Evolutionary conservation across 257 asterid genomes (phyloP).

Genomic region (Jasminum sambac): DNA sequence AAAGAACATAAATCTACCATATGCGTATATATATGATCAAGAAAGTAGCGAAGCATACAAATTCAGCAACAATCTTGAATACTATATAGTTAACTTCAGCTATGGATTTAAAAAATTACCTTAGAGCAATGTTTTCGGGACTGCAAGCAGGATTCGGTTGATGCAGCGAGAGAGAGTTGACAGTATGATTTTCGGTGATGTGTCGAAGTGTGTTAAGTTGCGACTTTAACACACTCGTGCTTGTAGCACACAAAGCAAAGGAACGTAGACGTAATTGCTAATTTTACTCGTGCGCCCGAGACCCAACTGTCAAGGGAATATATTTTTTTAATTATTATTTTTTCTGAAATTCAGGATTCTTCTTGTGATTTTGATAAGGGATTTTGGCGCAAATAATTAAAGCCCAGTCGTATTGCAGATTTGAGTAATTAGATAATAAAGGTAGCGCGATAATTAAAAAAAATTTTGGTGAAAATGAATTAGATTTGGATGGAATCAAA

Average conservation of each 20-base stretch:
- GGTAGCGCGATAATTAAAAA: no score
- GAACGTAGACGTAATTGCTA: not conserved
- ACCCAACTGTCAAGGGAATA: no score
- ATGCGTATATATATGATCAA: constrained; percentile 17
- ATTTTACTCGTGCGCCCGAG: no score
- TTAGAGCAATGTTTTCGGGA: constrained; percentile 31
- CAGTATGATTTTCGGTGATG: not conserved
- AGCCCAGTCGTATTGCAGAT: no score
- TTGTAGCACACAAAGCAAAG: not conserved
- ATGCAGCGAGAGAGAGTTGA: constrained; percentile 28
- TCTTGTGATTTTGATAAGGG: no score
- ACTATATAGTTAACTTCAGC: constrained; percentile 14
- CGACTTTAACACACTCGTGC: not conserved
- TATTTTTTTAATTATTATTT: no score
- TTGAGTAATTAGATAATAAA: no score
- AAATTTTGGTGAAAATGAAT: no score
- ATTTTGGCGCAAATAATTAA: no score
- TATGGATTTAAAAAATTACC: constrained; percentile 36
- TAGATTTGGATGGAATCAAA: no score
- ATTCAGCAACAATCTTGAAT: not conserved
- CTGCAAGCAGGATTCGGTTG: constrained; percentile 42
- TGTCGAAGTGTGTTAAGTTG: not conserved
- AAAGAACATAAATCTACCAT: constrained; percentile 30
- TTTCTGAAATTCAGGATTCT: no score
- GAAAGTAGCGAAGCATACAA: constrained; percentile 21